Evolutionary conservation across 169 alveolate species (phyloP).

Genomic region (Plasmodium sp.): DNA sequence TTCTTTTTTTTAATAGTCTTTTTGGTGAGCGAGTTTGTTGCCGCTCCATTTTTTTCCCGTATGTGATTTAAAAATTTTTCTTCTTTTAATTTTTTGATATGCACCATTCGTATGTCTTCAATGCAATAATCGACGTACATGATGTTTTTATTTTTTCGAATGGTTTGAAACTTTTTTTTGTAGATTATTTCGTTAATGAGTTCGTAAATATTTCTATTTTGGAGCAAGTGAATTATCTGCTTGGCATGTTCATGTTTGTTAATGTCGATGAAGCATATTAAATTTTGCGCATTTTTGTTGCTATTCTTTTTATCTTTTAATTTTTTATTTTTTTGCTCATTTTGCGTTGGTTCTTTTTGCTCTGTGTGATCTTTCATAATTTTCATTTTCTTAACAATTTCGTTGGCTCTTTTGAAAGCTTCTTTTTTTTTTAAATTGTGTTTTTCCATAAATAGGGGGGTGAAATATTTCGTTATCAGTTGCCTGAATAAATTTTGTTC

Average conservation of each 20-base stretch:
- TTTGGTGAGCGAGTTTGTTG: background rate
- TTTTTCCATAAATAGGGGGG: constrained; percentile 71
- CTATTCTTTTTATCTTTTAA: background rate
- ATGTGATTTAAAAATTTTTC: constrained; percentile 65
- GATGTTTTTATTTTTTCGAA: constrained; percentile 49
- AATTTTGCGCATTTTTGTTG: background rate
- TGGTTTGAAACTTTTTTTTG: constrained; percentile 44
- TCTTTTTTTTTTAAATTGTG: constrained; percentile 64
- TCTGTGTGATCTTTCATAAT: constrained; percentile 15
- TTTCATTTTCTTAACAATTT: constrained; percentile 64
- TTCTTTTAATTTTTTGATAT: constrained; percentile 57
- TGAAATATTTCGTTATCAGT: constrained; percentile 51
- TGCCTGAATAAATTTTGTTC: constrained; percentile 51
- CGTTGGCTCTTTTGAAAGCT: constrained; percentile 44
- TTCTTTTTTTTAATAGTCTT: constrained; percentile 27
- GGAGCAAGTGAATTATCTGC: constrained; percentile 23
- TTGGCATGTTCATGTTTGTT: constrained; percentile 65
- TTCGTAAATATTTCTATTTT: constrained; percentile 58
- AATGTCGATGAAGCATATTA: constrained; percentile 65
- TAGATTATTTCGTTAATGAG: constrained; percentile 34
- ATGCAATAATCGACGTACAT: constrained; percentile 72
- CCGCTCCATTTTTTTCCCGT: constrained; percentile 29
- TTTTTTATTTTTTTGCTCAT: background rate
- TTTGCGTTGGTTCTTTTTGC: background rate
- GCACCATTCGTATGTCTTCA: constrained; percentile 72